A percentile compares a stretch with the other conserved stretches of the same genome.
These are phyloP conservation scores for Paecilomyces fulvus DNA, from an alignment of 2,329 filamentous ascomycete species.

Conservation along the genomic window DNA sequence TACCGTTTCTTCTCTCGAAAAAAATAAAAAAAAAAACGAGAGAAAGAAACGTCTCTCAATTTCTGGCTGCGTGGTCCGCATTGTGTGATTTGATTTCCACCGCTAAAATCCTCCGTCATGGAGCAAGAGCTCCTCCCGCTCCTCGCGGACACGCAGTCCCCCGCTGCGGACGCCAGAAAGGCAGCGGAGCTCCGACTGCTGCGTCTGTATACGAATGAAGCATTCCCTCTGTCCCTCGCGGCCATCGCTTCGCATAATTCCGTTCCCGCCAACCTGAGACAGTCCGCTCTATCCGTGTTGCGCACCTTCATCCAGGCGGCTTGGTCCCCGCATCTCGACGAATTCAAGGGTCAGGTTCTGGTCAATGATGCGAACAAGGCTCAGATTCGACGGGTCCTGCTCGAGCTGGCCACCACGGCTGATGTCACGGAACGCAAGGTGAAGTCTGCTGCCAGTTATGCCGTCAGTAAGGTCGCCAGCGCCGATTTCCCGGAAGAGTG, in stretches of 20 bases:
- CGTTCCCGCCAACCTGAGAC: slow-evolving; percentile 66
- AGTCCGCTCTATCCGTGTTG: slow-evolving; percentile 70
- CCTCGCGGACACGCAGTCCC: slow-evolving; percentile 75
- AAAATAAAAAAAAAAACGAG: too few relatives aligned
- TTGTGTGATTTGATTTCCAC: background rate
- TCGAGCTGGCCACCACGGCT: slow-evolving; percentile 66
- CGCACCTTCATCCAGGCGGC: slow-evolving; percentile 75
- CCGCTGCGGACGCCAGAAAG: slow-evolving; percentile 68
- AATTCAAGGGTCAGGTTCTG: slow-evolving; percentile 58
- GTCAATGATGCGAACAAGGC: slow-evolving; percentile 67
- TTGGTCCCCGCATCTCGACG: slow-evolving; percentile 71
- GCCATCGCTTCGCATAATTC: slow-evolving; percentile 71
- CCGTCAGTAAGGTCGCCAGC: slow-evolving; percentile 88
- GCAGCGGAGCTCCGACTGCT: slow-evolving; percentile 78
- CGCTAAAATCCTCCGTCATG: slow-evolving; percentile 46
- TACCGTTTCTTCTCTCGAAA: background rate
- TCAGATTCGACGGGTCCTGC: slow-evolving; percentile 62
- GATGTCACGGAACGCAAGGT: slow-evolving; percentile 73
- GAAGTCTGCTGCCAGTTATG: slow-evolving; percentile 77
- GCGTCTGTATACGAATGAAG: slow-evolving; percentile 57
- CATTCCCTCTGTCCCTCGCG: slow-evolving; percentile 70
- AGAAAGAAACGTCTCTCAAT: background rate
- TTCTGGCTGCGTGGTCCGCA: background rate
- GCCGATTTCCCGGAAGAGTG: slow-evolving; percentile 91
- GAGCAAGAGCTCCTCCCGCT: slow-evolving; percentile 87